Percentiles rank a stretch among this genome's conserved stretches.
These are phyloP conservation scores for Fusarium acutatum DNA, from an alignment of 2,329 filamentous ascomycete species.

Conservation along the genomic window DNA sequence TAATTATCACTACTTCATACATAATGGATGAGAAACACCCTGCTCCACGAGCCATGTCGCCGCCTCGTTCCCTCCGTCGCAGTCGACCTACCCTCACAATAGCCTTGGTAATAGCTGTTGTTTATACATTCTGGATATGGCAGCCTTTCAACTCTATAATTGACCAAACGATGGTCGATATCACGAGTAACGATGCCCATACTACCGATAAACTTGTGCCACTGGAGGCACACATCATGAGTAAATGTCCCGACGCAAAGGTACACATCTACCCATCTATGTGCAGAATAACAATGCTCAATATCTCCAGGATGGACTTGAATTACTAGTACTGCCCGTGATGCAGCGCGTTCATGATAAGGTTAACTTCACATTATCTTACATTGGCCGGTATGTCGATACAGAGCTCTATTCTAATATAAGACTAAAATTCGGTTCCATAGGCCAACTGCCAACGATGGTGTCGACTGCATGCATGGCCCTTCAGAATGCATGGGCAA, in stretches of 20 bases:
- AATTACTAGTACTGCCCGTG: slow-evolving; percentile 80
- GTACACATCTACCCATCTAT: slow-evolving; percentile 45
- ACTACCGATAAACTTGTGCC: slow-evolving; percentile 63
- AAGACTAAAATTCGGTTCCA: neutral
- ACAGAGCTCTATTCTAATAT: neutral
- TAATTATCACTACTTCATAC: neutral
- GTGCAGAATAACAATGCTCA: slow-evolving; percentile 6
- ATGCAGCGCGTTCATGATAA: slow-evolving; percentile 86
- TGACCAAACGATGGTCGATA: slow-evolving; percentile 5
- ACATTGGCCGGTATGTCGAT: slow-evolving; percentile 76
- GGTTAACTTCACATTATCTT: slow-evolving; percentile 90
- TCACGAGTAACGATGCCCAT: neutral
- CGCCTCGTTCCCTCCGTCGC: slow-evolving; percentile 36
- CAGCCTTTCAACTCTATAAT: slow-evolving; percentile 30
- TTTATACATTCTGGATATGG: slow-evolving; percentile 42
- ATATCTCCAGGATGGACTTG: slow-evolving; percentile 73
- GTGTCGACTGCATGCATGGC: slow-evolving; percentile 88
- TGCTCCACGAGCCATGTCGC: slow-evolving; percentile 32
- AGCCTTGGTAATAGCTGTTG: slow-evolving; percentile 37
- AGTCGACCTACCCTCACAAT: slow-evolving; percentile 34
- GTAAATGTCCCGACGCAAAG: slow-evolving; percentile 91
- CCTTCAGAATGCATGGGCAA: slow-evolving; percentile 90
- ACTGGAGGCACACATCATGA: slow-evolving; percentile 95
- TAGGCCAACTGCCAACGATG: slow-evolving; percentile 78
- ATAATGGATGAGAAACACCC: slow-evolving; percentile 46